phyloP scores from a whole-genome alignment of 345 rosid genomes.

The Excoecaria agallocha region DNA sequence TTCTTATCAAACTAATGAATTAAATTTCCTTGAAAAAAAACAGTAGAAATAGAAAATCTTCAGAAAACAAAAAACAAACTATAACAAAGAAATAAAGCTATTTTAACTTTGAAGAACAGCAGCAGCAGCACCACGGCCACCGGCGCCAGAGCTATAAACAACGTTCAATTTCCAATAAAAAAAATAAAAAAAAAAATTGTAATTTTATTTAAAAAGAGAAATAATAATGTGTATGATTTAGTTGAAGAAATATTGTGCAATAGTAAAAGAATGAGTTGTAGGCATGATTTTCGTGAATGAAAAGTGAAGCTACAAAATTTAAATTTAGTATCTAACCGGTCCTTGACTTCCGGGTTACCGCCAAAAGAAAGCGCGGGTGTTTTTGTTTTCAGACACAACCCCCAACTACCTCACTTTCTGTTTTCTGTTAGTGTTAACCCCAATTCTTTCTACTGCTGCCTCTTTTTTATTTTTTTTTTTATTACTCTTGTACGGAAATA shows the following conservation, averaged over 20 bases:
- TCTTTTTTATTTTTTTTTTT: no score
- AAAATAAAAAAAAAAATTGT: neutral
- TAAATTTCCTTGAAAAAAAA: no score
- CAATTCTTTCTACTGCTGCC: no score
- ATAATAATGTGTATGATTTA: neutral
- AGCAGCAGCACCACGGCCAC: neutral
- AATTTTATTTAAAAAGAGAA: no score
- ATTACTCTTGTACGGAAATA: neutral
- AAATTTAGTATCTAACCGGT: neutral
- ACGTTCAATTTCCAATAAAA: neutral
- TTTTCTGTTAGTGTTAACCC: no score
- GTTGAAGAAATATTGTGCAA: no score
- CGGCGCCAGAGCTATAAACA: neutral
- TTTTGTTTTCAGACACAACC: neutral
- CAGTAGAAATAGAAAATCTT: no score
- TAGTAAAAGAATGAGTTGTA: constrained; percentile 8
- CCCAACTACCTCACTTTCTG: neutral
- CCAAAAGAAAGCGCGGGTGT: constrained; percentile 28
- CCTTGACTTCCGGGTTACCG: constrained; percentile 62
- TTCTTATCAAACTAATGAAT: no score
- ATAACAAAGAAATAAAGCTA: no score
- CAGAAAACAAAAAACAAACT: no score
- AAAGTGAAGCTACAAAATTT: constrained; percentile 17
- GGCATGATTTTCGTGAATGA: constrained; percentile 28
- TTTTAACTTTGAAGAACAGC: neutral